phyloP scores from a whole-genome alignment of 2,329 filamentous ascomycete species.

The Penicillium expansum region DNA sequence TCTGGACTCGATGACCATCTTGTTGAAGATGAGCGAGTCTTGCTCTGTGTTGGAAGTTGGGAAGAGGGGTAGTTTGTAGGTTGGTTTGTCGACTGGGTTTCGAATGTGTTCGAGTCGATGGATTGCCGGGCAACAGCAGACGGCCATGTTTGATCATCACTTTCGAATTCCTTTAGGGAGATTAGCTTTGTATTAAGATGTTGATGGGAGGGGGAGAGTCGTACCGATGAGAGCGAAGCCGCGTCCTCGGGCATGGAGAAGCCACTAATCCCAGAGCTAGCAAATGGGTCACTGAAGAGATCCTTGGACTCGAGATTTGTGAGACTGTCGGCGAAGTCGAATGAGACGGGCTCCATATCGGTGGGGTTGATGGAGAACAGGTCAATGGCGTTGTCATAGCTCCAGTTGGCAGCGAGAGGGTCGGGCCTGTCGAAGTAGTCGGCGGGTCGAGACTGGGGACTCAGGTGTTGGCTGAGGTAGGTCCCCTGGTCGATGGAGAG shows the following conservation, averaged over 20 bases:
- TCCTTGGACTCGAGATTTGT: slow-evolving; percentile 31
- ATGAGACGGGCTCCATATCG: slow-evolving; percentile 30
- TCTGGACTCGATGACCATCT: slow-evolving; percentile 32
- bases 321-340: slow-evolving; percentile 33
- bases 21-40: slow-evolving; percentile 12
- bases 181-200: not conserved
- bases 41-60: slow-evolving; percentile 9
- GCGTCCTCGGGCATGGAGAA: slow-evolving; percentile 35
- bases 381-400: slow-evolving; percentile 36
- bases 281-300: slow-evolving; percentile 32
- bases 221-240: slow-evolving; percentile 29
- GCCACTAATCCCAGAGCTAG: slow-evolving; percentile 30
- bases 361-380: slow-evolving; percentile 34
- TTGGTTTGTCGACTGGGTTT: slow-evolving; percentile 1
- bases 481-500: slow-evolving; percentile 18
- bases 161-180: slow-evolving; percentile 29
- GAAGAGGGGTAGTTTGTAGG: slow-evolving; percentile 5
- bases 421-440: slow-evolving; percentile 27
- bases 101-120: slow-evolving; percentile 15
- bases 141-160: slow-evolving; percentile 36
- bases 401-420: slow-evolving; percentile 37
- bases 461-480: slow-evolving; percentile 22
- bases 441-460: slow-evolving; percentile 16
- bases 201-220: not conserved
- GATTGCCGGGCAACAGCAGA: slow-evolving; percentile 24